These are phyloP conservation scores for Suillus discolor DNA, from an alignment of 768 basidiomycete species.

Conservation along the genomic window DNA sequence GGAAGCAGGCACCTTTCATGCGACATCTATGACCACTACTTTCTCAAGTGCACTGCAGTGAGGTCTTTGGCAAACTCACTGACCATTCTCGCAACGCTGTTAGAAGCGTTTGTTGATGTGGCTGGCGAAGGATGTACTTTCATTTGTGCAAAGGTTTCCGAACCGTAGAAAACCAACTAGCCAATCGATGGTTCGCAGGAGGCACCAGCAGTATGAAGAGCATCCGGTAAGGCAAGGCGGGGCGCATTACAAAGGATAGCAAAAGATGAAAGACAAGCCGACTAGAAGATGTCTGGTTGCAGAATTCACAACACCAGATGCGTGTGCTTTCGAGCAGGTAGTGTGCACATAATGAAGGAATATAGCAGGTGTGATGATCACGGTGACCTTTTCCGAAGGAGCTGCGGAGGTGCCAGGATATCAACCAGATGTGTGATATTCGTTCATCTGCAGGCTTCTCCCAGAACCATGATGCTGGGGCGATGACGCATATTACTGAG, in stretches of 20 bases:
- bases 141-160: not conserved
- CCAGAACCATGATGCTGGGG: constrained; percentile 21
- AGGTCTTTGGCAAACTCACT: constrained; percentile 39
- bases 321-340: not conserved
- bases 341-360: not conserved
- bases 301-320: not conserved
- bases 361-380: not conserved
- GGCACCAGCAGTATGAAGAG: not conserved
- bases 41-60: constrained; percentile 36
- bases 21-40: constrained; percentile 42
- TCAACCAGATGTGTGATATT: constrained; percentile 56
- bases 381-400: constrained; percentile 23
- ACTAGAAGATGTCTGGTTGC: not conserved
- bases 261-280: not conserved
- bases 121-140: not conserved
- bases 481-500: constrained; percentile 40
- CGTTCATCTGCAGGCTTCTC: constrained; percentile 41
- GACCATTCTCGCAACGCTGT: constrained; percentile 38
- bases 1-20: constrained; percentile 28
- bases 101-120: constrained; percentile 40
- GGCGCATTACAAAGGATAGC: not conserved
- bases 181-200: not conserved
- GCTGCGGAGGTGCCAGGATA: constrained; percentile 57
- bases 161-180: not conserved
- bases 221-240: not conserved